A percentile compares a stretch with the other conserved stretches of the same genome.
Conservation (phyloP, 176 grass and related monocot species). For the Echinochloa phyllopogon region DNA sequence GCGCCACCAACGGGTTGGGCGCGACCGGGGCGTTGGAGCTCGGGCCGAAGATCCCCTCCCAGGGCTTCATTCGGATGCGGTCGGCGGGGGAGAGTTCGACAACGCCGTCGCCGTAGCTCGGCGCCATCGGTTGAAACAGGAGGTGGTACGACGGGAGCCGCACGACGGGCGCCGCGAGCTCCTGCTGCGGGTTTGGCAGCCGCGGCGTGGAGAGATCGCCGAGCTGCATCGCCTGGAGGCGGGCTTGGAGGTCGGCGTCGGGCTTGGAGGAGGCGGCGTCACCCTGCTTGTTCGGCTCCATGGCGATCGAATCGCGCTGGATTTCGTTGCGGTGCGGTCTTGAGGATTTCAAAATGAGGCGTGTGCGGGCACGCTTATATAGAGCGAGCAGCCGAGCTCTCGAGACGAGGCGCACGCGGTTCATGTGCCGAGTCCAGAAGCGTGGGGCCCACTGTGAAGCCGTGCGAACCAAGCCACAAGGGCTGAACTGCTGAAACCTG, state of each 20-base stretch:
- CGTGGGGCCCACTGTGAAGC: too few species aligned
- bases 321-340: background rate
- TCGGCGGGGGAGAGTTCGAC: background rate
- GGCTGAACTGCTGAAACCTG: background rate
- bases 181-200: background rate
- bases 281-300: slow-evolving; percentile 19
- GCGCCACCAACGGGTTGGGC: too few species aligned
- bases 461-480: background rate
- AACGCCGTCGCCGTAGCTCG: too few species aligned
- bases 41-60: too few species aligned
- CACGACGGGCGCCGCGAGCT: background rate
- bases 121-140: too few species aligned
- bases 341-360: background rate
- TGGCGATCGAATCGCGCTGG: slow-evolving; percentile 2
- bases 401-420: background rate
- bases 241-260: too few species aligned
- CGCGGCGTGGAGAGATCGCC: background rate
- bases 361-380: background rate
- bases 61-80: too few species aligned
- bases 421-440: background rate
- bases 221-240: too few species aligned
- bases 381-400: too few species aligned
- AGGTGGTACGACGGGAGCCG: background rate
- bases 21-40: background rate
- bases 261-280: background rate